phyloP scores from a whole-genome alignment of 2,329 filamentous ascomycete species.

The Fusarium sp. region DNA sequence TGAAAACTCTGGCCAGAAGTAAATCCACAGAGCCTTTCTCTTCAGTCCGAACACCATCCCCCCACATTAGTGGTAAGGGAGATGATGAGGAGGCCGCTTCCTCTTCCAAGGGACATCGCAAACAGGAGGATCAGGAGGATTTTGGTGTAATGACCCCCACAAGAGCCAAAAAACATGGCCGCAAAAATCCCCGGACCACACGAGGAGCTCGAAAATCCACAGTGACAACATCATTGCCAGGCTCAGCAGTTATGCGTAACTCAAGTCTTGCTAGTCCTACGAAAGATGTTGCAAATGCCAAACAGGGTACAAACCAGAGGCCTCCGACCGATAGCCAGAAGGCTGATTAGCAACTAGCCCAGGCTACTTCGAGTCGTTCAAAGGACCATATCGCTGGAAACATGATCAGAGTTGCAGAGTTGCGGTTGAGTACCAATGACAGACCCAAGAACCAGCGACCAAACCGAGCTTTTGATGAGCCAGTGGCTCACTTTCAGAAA shows the following conservation, averaged over 20 bases:
- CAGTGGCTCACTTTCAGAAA: not conserved
- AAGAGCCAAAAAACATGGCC: slow-evolving; percentile 16
- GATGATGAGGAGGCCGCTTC: not conserved
- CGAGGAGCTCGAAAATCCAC: slow-evolving; percentile 3
- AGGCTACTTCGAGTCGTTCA: slow-evolving; percentile 7
- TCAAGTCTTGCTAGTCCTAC: slow-evolving; percentile 21
- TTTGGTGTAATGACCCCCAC: slow-evolving; percentile 33
- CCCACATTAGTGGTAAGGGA: not conserved
- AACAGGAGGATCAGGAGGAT: slow-evolving; percentile 8
- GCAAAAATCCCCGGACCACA: slow-evolving; percentile 21
- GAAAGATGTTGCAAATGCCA: not conserved
- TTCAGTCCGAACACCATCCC: not conserved
- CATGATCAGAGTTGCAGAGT: slow-evolving; percentile 7
- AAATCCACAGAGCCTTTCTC: slow-evolving; percentile 9
- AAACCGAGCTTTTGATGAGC: not conserved
- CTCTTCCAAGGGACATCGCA: not conserved
- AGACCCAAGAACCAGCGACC: slow-evolving; percentile 1
- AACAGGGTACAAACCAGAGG: not conserved
- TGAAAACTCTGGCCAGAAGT: not conserved
- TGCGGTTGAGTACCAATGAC: not conserved
- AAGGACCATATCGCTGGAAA: not conserved
- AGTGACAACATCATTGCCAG: slow-evolving; percentile 36
- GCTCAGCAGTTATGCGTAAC: slow-evolving; percentile 30
- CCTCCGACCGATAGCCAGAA: slow-evolving; percentile 13
- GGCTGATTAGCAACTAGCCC: slow-evolving; percentile 38